Percentiles rank a stretch among this genome's conserved stretches.
phyloP scores from a whole-genome alignment of 163 green algal species.

The Prototheca stagnorum region DNA sequence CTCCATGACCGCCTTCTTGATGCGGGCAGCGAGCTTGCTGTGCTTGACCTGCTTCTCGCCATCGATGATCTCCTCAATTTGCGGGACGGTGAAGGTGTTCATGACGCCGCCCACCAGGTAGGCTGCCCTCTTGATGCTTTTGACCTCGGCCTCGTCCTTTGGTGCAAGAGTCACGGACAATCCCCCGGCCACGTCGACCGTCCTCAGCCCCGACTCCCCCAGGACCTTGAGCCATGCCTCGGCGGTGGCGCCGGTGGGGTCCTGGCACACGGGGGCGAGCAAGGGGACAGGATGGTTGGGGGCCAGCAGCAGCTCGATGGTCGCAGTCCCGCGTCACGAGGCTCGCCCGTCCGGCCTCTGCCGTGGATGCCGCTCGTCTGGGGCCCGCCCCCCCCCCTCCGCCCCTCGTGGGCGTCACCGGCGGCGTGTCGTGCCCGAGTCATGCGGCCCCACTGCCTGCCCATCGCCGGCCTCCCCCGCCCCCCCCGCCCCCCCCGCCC shows the following conservation, averaged over 20 bases:
- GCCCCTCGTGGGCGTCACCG: too few relatives aligned
- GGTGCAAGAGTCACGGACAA: slow-evolving; percentile 47
- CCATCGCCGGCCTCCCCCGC: too few relatives aligned
- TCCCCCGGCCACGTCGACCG: slow-evolving; percentile 33
- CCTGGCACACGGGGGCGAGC: slow-evolving; percentile 50
- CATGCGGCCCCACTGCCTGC: too few relatives aligned
- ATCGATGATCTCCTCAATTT: slow-evolving; percentile 54
- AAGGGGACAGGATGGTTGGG: too few relatives aligned
- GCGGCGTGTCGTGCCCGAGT: too few relatives aligned
- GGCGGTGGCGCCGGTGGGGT: slow-evolving; percentile 45
- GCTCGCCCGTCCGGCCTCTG: too few relatives aligned
- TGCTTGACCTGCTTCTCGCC: slow-evolving; percentile 73
- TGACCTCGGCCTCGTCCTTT: slow-evolving; percentile 53
- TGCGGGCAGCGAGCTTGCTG: slow-evolving; percentile 34
- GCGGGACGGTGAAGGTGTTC: slow-evolving; percentile 26
- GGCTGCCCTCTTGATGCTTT: slow-evolving; percentile 64
- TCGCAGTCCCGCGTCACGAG: too few relatives aligned
- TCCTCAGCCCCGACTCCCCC: slow-evolving; percentile 17
- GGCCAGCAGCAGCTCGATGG: too few relatives aligned
- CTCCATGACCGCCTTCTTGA: slow-evolving; percentile 61
- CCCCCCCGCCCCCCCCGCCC: too few relatives aligned
- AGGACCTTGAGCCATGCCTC: slow-evolving; percentile 36
- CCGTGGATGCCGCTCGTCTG: too few relatives aligned
- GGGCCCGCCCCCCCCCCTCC: too few relatives aligned
- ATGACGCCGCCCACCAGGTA: slow-evolving; percentile 62